Evolutionary conservation across 2,329 filamentous ascomycete species (phyloP), one percentile per base, ranked within the genome.

Genomic region (Cercospora sojina): DNA sequence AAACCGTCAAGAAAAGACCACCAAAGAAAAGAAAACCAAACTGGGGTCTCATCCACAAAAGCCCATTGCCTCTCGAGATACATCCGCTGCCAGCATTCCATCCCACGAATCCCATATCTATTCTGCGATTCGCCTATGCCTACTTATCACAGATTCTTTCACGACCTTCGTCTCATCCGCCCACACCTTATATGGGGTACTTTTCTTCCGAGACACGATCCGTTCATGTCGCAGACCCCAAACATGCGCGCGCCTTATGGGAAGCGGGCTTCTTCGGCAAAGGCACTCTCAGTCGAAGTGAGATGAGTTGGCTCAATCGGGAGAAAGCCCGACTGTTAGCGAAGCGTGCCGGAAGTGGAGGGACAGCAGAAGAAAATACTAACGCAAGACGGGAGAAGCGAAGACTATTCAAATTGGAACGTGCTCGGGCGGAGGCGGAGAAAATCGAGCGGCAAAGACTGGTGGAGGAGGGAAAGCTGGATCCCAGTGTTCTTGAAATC

Each of bases 241-340:
- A 84, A 64, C 89, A 92, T 3, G 89, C 96, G 69, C 85, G 90
- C 63, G 92, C 90, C 1, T 80, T 99, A 25, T 99, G 96, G 95
- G 91, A 97, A 79, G 92, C 96, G 81, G 95, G 95, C 5, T 99
- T 99, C 80, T 99, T 94, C 79, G 96, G 96, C 57, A 97, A 97
- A 79, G 95, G 95, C 53, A 94, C 84, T 73, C 82, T 98, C 66
- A 97, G 93, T 81, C 88, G 96, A 73, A 97, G 93, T 83, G 94
- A 99, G 78, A 94, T 94, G 3, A 95, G 89, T 72, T 99, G 95
- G 95, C 79, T 97, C 59, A 91, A 91, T 70, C 85, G 91, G 69
- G 92, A 97, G 79, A 90, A 91, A 78, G 88, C 90, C 29, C 86
- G 90, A 59, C 80, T 88, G 27, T 85, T 87, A 58, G 73, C 74